Conservation (phyloP, 345 rosid genomes). For the Gossypium herbaceum region DNA sequence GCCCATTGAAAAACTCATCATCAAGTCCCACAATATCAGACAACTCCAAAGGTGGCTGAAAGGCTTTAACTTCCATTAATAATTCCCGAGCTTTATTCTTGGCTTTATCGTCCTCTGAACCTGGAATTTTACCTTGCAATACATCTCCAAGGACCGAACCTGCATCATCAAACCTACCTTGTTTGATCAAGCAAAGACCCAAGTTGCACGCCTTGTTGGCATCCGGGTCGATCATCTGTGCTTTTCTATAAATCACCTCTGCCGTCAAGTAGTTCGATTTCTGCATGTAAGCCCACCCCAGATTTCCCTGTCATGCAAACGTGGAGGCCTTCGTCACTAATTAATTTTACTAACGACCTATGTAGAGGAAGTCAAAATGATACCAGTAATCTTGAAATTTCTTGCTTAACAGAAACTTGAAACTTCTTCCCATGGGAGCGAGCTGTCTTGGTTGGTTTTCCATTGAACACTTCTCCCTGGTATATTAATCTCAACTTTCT, state of each 20-base stretch:
- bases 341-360: not conserved
- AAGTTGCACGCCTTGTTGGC: constrained; percentile 85
- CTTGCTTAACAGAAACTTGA: constrained; percentile 87
- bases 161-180: constrained; percentile 59
- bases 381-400: constrained; percentile 82
- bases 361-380: not conserved
- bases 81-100: constrained; percentile 58
- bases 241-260: constrained; percentile 78
- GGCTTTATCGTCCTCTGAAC: constrained; percentile 51
- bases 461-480: constrained; percentile 81
- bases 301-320: constrained; percentile 56
- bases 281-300: constrained; percentile 99
- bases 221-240: constrained; percentile 82
- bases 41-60: constrained; percentile 16
- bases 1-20: constrained; percentile 56
- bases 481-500: constrained; percentile 78
- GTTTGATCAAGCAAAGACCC: constrained; percentile 67
- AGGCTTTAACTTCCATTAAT: constrained; percentile 38
- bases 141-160: constrained; percentile 39
- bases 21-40: constrained; percentile 37
- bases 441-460: constrained; percentile 86
- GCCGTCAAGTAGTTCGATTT: constrained; percentile 75
- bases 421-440: constrained; percentile 95
- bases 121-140: constrained; percentile 37
- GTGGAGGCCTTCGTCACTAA: not conserved